Evolutionary conservation across 352 stramenopile genomes (phyloP), one percentile per base, ranked within the genome.

Genomic region (Phytophthora pinifolia): DNA sequence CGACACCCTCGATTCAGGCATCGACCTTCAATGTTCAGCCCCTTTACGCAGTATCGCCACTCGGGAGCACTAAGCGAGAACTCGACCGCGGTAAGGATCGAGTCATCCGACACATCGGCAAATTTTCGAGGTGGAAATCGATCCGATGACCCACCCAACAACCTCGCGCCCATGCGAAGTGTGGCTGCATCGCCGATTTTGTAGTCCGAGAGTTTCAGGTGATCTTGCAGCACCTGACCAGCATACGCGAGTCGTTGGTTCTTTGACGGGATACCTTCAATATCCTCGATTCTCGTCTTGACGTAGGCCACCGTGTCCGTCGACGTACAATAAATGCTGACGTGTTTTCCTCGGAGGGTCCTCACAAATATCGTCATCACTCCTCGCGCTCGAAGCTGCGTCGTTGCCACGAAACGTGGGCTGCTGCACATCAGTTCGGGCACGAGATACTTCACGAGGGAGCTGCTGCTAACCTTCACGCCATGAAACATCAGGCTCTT

Each of bases 21-120:
- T 9, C 31, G 44, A 5, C 63, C 68, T 62, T 77, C 68, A 32
- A 76, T 57, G 13, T 73, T 73, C 10, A 74, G 51, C 0, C 68
- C 54, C 45, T 62, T 38, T 18, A 3, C 10, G 29, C 59, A 70
- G 13, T 32, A 2, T 1, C 59, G 52, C 54, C 59, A 73, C 17
- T 41, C 9, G 0, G 44, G 59, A 18, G 59, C 63, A 3, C 1
- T 12, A 4, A 18, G 5, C 0, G 50, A 65, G 10, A 71, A 68
- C 5, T 61, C 41, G 12, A 41, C 13, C 14, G 53, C 15, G n/a
- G 38, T 17, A 1, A 73, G 20, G 10, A 67, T 42, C 6, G 43
- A 52, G 4, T 12, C 43, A 10, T 60, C 31, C 2, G 37, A 56
- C 7, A 54, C 22, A 20, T 65, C 31, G 3, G 35, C 49, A 33